Evolutionary conservation across 352 stramenopile genomes (phyloP).

Genomic region (Globisporangium echinulatum): DNA sequence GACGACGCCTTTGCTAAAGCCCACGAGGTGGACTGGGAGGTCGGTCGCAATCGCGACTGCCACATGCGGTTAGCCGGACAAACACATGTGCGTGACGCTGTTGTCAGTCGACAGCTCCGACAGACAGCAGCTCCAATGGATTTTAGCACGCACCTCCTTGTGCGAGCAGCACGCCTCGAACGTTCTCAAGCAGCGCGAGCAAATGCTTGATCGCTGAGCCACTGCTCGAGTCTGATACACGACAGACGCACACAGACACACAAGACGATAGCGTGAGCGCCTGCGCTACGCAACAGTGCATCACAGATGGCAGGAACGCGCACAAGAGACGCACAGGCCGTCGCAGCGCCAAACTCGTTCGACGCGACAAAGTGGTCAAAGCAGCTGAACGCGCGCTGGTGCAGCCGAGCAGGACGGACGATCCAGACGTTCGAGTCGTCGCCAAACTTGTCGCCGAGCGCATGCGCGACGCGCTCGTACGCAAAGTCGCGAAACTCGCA

Average conservation of each 20-base stretch:
- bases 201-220: conserved; percentile 33
- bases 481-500: conserved; percentile 44
- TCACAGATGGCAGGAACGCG: not conserved
- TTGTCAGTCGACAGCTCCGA: not conserved
- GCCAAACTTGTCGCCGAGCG: conserved; percentile 51
- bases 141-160: conserved; percentile 1
- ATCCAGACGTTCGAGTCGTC: conserved; percentile 49
- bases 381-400: conserved; percentile 45
- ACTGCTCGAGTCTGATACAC: conserved; percentile 22
- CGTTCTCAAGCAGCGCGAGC: conserved; percentile 32
- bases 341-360: conserved; percentile 49
- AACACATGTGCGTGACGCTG: not conserved
- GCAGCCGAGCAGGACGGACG: conserved; percentile 34
- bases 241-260: not conserved
- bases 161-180: conserved; percentile 8
- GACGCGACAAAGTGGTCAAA: conserved; percentile 56
- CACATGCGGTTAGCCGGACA: not conserved
- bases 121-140: not conserved
- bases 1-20: conserved; percentile 63
- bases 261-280: not conserved
- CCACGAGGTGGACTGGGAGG: conserved; percentile 51
- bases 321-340: conserved; percentile 22
- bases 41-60: conserved; percentile 35
- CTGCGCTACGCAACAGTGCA: not conserved
- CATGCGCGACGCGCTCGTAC: conserved; percentile 38